Evolutionary conservation across 148 eudicot genomes (phyloP).

Genomic region (Camellia granthamiana): DNA sequence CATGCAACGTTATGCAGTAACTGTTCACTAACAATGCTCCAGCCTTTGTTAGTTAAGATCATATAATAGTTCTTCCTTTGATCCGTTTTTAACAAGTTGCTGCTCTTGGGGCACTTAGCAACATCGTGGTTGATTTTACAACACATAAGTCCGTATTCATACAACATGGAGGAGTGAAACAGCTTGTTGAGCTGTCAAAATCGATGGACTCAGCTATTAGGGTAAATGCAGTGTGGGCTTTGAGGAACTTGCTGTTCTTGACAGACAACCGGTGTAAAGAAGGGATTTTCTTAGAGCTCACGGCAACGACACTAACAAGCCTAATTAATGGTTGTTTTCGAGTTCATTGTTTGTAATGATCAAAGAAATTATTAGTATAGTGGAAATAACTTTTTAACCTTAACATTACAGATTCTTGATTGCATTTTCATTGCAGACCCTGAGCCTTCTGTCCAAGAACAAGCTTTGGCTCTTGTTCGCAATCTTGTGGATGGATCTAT

Average conservation of each 20-base stretch:
- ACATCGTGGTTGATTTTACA: conserved; percentile 78
- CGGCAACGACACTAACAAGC: conserved; percentile 64
- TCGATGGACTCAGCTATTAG: conserved; percentile 82
- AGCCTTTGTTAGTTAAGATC: not conserved
- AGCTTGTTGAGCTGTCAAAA: conserved; percentile 81
- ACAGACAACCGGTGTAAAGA: conserved; percentile 64
- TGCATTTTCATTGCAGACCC: conserved; percentile 47
- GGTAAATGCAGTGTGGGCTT: conserved; percentile 74
- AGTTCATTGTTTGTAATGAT: not conserved
- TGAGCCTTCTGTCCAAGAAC: conserved; percentile 89
- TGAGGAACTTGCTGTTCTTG: conserved; percentile 73
- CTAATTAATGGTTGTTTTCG: conserved; percentile 64
- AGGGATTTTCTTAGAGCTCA: conserved; percentile 56
- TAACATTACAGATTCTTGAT: not conserved
- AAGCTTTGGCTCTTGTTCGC: conserved; percentile 77
- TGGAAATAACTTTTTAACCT: not conserved
- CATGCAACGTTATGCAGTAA: not conserved
- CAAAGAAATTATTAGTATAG: not conserved
- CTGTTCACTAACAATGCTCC: not conserved
- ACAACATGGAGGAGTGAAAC: conserved; percentile 71
- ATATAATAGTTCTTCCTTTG: not conserved
- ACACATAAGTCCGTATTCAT: conserved; percentile 57
- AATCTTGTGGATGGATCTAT: conserved; percentile 79
- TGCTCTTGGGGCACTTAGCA: conserved; percentile 76
- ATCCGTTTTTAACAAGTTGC: conserved; percentile 59